These are phyloP conservation scores for Aaosphaeria pasadenensis DNA, from an alignment of 2,329 filamentous ascomycete species.

Conservation along the genomic window DNA sequence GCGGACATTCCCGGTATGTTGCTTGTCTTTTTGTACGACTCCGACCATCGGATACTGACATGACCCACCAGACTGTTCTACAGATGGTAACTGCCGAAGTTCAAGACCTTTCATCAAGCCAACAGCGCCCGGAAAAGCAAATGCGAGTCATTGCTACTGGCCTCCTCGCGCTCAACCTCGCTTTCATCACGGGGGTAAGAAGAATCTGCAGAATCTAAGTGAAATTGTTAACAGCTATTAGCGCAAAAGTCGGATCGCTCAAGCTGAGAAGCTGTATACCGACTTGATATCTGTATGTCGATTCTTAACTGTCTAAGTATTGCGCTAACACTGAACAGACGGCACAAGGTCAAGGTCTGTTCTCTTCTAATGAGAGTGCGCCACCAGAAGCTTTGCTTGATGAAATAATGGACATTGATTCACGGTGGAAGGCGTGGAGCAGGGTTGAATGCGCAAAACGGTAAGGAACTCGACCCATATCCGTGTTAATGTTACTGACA, in stretches of 20 bases:
- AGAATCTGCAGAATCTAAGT: neutral
- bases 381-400: slow-evolving; percentile 41
- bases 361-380: slow-evolving; percentile 44
- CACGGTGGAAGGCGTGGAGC: slow-evolving; percentile 52
- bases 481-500: slow-evolving; percentile 4
- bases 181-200: slow-evolving; percentile 48
- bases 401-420: slow-evolving; percentile 43
- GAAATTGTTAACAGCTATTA: slow-evolving; percentile 3
- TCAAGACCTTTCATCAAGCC: slow-evolving; percentile 40
- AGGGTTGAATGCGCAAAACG: slow-evolving; percentile 52
- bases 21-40: neutral
- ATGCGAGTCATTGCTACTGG: slow-evolving; percentile 48
- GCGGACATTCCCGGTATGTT: slow-evolving; percentile 41
- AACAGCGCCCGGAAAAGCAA: slow-evolving; percentile 40
- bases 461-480: slow-evolving; percentile 6
- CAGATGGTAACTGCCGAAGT: slow-evolving; percentile 44
- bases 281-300: slow-evolving; percentile 45
- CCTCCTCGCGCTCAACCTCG: slow-evolving; percentile 48
- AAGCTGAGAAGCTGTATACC: slow-evolving; percentile 51
- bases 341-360: slow-evolving; percentile 50
- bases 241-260: slow-evolving; percentile 43
- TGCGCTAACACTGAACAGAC: slow-evolving; percentile 43
- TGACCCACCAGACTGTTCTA: slow-evolving; percentile 23
- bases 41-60: neutral
- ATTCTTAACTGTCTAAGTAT: slow-evolving; percentile 9